Evolutionary conservation across 78 protist species (phyloP), one percentile per base, ranked within the genome.

Genomic region (Neovahlkampfia damariscottae): DNA sequence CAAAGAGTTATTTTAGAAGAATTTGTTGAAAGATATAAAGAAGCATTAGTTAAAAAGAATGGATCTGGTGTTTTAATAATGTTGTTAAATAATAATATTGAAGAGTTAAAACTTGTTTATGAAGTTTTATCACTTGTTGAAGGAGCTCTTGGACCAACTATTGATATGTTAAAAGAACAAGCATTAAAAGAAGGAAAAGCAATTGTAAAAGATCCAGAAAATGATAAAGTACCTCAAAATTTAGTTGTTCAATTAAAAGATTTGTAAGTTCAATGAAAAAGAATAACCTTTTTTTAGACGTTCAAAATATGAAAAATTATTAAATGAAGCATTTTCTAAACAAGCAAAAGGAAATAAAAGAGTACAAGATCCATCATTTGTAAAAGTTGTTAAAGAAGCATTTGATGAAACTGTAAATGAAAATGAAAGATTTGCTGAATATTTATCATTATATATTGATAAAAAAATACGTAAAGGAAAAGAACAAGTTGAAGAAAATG

Each of bases 351-450:
- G 62, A 19, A 50, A 50, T 50, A 5, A 58, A 74, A 19, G 62
- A 19, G 19, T 50, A 19, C 19, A 19, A 19, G 62, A 50, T 50
- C 62, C 19, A 50, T 19, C 19, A 19, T 50, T 50, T 50, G 72
- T 36, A 29, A 41, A 5, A 5, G 77, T 34, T 6, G 66, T 76
- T 7, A 76, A 6, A 7, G 74, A 76, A 6, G 79, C 79, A 29
- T 76, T 76, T 6, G 79, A 41, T 6, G 5, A 6, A 5, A 6
- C 66, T 19, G 79, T 76, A 29, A 76, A 76, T 31, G 37, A 76
- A 69, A 76, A 76, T 36, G 41, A 76, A 6, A 67, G 79, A 19
- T 76, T 76, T 36, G 67, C 79, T 38, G 79, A 76, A 72, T 76
- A 41, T 36, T 62, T 76, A 6, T 41, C 79, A 67, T 5, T 68